These are phyloP conservation scores for Leccinum variicolor DNA, from an alignment of 768 basidiomycete species.

Conservation along the genomic window DNA sequence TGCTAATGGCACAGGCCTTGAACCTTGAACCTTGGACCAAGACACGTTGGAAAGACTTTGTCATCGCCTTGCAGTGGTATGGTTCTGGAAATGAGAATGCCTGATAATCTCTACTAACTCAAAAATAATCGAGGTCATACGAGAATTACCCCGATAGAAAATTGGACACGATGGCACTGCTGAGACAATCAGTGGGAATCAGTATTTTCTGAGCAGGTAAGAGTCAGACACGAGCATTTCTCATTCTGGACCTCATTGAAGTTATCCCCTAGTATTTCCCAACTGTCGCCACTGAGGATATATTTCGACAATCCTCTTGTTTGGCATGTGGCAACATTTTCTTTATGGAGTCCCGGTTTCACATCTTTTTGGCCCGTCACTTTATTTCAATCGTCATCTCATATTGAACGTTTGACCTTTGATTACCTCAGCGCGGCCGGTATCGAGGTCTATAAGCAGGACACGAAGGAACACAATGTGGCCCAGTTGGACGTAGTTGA, in stretches of 20 bases:
- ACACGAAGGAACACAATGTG: no score
- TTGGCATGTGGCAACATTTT: slow-evolving; percentile 56
- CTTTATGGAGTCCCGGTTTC: no score
- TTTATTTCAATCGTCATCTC: no score
- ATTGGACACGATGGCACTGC: neutral
- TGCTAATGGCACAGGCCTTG: slow-evolving; percentile 54
- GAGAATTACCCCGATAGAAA: slow-evolving; percentile 2
- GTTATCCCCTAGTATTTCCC: neutral
- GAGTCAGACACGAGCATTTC: neutral
- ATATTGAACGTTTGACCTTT: no score
- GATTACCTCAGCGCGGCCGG: no score
- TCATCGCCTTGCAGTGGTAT: slow-evolving; percentile 54
- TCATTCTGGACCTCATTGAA: neutral
- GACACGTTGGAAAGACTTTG: slow-evolving; percentile 59
- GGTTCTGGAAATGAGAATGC: neutral
- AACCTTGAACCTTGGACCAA: slow-evolving; percentile 51
- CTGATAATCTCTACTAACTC: neutral
- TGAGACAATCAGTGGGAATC: neutral
- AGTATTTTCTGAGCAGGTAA: slow-evolving; percentile 1
- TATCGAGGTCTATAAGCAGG: no score
- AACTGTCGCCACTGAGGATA: neutral
- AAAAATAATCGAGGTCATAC: neutral
- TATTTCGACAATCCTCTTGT: slow-evolving; percentile 38
- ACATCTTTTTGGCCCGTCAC: no score
- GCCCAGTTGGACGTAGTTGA: no score